Evolutionary conservation across 805 yeast species (phyloP), one percentile per base, ranked within the genome.

Genomic region (Metahyphopichia silvanorum): DNA sequence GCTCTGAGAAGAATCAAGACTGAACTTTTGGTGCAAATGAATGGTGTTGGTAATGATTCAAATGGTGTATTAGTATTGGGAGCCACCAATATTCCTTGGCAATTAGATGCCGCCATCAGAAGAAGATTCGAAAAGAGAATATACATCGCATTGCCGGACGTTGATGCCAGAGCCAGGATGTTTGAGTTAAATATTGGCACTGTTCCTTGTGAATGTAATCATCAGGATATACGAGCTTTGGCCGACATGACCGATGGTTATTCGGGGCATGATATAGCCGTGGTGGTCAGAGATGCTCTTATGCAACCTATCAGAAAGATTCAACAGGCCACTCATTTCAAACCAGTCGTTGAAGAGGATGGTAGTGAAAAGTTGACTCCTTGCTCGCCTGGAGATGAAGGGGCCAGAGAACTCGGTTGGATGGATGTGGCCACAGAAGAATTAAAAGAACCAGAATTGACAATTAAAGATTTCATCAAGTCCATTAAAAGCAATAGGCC

Each of bases 41-140:
- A 93, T 59, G 98, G 98, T 48, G 98, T 93, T 11, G 98, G 98
- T 11, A 89, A 87, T 55, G 98, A 93, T 55, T 67, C 96, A 1
- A 72, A 74, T 29, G 98, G 98, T 6, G 97, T 93, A 2, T 67
- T 93, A 21, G 98, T 93, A 1, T 69, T 93, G 32, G 98, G 98
- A 18, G 98, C 98, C 2, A 93, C 98, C 6, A 93, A 93, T 58
- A 93, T 93, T 39, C 98, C 98, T 13, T 93, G 98, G 98, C 97
- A 91, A 64, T 70, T 93, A 46, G 98, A 93, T 60, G 87, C 97
- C 28, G 99, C 98, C 6, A 86, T 93, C 29, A 77, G 98, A 60
- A 81, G 99, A 65, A 81, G 98, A 60, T 93, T 93, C 51, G 98
- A 93, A 59, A 79, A 84, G 46, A 79, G 98, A 63, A 93, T 93